Evolutionary conservation across 176 grass and related monocot genomes (phyloP).

Genomic region (Thalia dealbata): DNA sequence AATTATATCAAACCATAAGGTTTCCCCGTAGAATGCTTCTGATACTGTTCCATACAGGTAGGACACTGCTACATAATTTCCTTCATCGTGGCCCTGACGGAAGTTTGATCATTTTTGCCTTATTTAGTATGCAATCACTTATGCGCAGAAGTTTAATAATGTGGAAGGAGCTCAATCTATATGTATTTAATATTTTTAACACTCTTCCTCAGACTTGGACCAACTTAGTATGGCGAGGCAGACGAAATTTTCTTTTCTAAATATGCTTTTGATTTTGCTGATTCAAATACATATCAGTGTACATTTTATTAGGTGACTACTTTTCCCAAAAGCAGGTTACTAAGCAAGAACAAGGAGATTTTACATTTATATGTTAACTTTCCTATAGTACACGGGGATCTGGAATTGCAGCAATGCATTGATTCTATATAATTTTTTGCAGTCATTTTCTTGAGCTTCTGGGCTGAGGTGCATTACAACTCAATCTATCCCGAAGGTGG

Average conservation of each 20-base stretch:
- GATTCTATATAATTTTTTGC: slow-evolving; percentile 5
- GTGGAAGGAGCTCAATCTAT: no score
- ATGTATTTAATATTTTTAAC: no score
- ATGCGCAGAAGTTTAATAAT: no score
- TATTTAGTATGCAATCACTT: no score
- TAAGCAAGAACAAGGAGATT: no score
- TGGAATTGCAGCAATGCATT: background rate
- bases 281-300: no score
- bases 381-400: background rate
- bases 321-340: no score
- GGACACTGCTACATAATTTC: background rate
- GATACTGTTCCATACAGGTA: background rate
- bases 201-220: no score
- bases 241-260: no score
- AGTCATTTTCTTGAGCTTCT: slow-evolving; percentile 71
- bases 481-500: slow-evolving; percentile 52
- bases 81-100: background rate
- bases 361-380: background rate
- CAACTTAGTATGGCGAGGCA: no score
- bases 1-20: background rate
- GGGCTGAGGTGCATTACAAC: slow-evolving; percentile 71
- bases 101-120: background rate
- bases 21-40: background rate
- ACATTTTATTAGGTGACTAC: no score
- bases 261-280: no score